Evolutionary conservation across 345 rosid species (phyloP), one percentile per base, ranked within the genome.

Genomic region (Passiflora organensis): DNA sequence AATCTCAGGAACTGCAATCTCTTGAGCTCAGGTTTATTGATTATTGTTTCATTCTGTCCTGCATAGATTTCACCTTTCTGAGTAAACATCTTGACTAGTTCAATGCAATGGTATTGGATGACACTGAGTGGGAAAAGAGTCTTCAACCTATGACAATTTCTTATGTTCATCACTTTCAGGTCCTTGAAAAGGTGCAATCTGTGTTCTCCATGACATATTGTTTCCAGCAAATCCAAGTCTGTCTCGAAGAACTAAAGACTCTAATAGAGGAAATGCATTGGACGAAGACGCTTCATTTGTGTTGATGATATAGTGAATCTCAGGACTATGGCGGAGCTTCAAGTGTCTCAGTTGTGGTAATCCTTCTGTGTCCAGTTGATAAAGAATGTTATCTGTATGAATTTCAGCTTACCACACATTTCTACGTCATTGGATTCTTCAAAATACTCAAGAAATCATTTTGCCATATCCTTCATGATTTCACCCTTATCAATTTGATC

Each of bases 71-170:
- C n/a, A n/a, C n/a, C n/a, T n/a, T n/a, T n/a, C n/a, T n/a, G n/a
- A n/a, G n/a, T n/a, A 41, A 66, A 14, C 25, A 72, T 55, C 64
- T 43, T 59, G 58, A 52, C 59, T 54, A 53, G 20, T 15, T 9
- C 44, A 1, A 39, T 14, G 23, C 70, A 65, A 11, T 43, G 64
- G 8, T 41, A 23, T 44, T 42, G 17, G 10, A 46, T 45, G 10
- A 49, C 36, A 20, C 70, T 59, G 10, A 65, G 20, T 2, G 55
- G 43, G 24, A 66, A 66, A 1, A 63, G 25, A 6, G 24, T 51
- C 37, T 32, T 66, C 32, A 76, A 28, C 25, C 21, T 50, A 0
- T 48, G 2, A 22, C 68, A 69, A n/a, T 3, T 4, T 43, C 1
- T 15, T 12, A 72, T 70, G 11, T 22, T 34, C 1, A 69, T 22